Evolutionary conservation across 208 protist species (phyloP).

Genomic region (Angomonas ambiguus): DNA sequence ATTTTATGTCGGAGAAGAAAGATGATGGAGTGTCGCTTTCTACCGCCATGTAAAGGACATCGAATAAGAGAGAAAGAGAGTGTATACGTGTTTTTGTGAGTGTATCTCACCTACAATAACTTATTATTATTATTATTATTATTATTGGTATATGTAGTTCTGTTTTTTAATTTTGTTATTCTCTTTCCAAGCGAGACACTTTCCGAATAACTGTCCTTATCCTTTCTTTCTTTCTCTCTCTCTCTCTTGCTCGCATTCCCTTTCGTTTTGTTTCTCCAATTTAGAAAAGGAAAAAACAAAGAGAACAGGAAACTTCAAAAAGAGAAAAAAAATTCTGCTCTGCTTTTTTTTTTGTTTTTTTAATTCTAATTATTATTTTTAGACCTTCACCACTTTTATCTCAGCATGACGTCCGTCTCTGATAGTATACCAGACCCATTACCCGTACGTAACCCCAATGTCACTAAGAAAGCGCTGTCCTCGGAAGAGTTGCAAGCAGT

Average conservation of each 20-base stretch:
- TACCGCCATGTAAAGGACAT: background rate
- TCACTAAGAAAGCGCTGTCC: slow-evolving; percentile 14
- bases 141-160: background rate
- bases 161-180: too few relatives aligned
- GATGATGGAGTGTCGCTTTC: background rate
- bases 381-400: too few relatives aligned
- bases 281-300: background rate
- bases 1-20: slow-evolving; percentile 1
- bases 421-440: too few relatives aligned
- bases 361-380: background rate
- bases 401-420: too few relatives aligned
- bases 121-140: slow-evolving; percentile 12
- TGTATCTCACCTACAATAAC: background rate
- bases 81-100: background rate
- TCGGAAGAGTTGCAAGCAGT: slow-evolving; percentile 65
- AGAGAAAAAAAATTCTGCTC: background rate
- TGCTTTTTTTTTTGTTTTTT: background rate
- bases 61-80: slow-evolving; percentile 4
- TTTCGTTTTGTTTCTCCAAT: background rate
- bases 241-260: too few relatives aligned
- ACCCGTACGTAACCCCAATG: too few relatives aligned
- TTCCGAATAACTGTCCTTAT: too few relatives aligned
- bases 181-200: too few relatives aligned
- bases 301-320: background rate
- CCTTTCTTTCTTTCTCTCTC: too few relatives aligned